Evolutionary conservation across 2,329 filamentous ascomycete species (phyloP), one percentile per base, ranked within the genome.

Genomic region (Cladobotryum protrusum): DNA sequence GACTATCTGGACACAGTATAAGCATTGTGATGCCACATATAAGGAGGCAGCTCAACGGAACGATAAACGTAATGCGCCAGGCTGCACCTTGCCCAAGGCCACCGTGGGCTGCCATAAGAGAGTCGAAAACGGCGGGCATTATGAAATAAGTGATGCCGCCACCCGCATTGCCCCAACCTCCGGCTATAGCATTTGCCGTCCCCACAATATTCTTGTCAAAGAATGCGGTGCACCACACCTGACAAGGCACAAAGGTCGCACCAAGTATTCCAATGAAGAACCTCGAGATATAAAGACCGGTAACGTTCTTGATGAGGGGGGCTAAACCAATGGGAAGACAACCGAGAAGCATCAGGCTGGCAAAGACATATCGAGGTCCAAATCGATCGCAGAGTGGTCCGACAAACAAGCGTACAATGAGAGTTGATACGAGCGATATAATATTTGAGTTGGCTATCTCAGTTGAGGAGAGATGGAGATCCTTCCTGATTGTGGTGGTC

Each of bases 191-290:
- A 63, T 96, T 96, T 54, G 89, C 88, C 5, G 88, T 91, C 43
- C 91, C 91, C 15, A 96, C 86, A 20, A 96, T 78, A 60, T 91
- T 93, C 72, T 91, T 93, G 71, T 96, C 90, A 65, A 89, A 96
- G 74, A 95, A 96, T 0, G 85, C 89, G 0, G 89, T 96, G 9
- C 86, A 88, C 89, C 90, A 96, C 6, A 95, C 91, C 64, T 95
- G 89, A 66, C 89, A 95, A 12, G 87, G 87, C 0, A 92, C 87
- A 59, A 92, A 92, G 1, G 82, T 80, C 2, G 84, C 86, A 37
- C 87, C 87, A 0, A 92, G 78, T 40, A 92, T 85, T 53, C 87
- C 87, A 55, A 91, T 81, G 68, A 91, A 91, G 73, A 92, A 92
- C 41, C 87, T 81, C 43, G 86, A 78, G 17, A 79, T 70, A 57